These are phyloP conservation scores for Bruguiera parviflora DNA, from an alignment of 345 rosid genomes.

Conservation along the genomic window DNA sequence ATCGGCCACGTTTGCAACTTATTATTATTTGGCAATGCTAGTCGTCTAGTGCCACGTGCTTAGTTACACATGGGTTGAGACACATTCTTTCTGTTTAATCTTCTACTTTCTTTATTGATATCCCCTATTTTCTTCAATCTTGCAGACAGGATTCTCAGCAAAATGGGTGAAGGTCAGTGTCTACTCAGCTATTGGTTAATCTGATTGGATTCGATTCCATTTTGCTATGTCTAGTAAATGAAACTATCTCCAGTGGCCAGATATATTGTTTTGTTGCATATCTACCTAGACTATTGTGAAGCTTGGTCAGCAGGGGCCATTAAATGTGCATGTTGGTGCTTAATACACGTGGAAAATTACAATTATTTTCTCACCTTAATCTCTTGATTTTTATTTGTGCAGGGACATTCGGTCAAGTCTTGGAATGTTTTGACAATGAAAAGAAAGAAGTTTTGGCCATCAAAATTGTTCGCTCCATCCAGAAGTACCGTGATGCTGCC, in stretches of 20 bases:
- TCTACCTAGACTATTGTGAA: conserved; percentile 1
- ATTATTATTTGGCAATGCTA: no score
- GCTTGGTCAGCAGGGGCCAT: neutral
- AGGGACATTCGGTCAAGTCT: conserved; percentile 32
- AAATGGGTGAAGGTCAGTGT: conserved; percentile 83
- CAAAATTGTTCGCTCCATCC: conserved; percentile 30
- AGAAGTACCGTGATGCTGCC: conserved; percentile 32
- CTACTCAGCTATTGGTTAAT: neutral
- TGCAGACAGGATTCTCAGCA: conserved; percentile 72
- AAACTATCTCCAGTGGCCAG: neutral
- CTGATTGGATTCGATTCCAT: neutral
- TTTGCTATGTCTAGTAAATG: neutral
- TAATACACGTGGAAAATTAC: neutral
- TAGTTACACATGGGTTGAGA: no score
- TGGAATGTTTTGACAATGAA: conserved; percentile 29
- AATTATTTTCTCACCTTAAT: neutral
- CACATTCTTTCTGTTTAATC: neutral
- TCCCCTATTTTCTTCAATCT: conserved; percentile 23
- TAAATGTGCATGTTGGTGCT: neutral
- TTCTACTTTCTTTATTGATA: conserved; percentile 10
- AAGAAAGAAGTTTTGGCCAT: conserved; percentile 26
- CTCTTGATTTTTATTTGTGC: neutral
- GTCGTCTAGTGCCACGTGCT: no score
- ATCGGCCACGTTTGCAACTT: no score
- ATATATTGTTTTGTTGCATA: neutral